Conservation (phyloP, 257 asterid species). For the Lycium barbarum region DNA sequence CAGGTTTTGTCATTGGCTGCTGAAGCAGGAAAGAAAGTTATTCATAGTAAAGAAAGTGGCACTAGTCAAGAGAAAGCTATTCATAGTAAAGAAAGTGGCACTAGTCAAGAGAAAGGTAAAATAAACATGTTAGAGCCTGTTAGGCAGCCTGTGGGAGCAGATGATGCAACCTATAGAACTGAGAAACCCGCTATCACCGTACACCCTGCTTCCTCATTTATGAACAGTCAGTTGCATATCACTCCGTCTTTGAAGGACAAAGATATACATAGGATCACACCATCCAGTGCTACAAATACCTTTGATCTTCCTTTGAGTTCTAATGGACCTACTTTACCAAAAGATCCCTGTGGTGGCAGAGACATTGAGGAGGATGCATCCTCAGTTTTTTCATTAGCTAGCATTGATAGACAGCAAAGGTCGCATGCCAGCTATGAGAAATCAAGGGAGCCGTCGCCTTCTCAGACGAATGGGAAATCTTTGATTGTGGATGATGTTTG, state of each 20-base stretch:
- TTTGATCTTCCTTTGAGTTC: constrained; percentile 46
- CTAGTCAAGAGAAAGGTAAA: constrained; percentile 46
- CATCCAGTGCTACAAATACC: constrained; percentile 40
- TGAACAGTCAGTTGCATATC: constrained; percentile 46
- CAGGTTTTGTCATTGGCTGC: constrained; percentile 49
- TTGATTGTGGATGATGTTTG: constrained; percentile 36
- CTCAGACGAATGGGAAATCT: constrained; percentile 41
- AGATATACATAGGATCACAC: constrained; percentile 32
- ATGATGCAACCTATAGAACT: constrained; percentile 40
- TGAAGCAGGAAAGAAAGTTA: constrained; percentile 54
- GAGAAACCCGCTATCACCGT: constrained; percentile 42
- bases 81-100: constrained; percentile 46
- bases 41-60: constrained; percentile 47
- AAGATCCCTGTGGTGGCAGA: constrained; percentile 40
- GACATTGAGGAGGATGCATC: constrained; percentile 47
- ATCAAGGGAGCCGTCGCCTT: constrained; percentile 45
- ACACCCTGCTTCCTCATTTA: constrained; percentile 37
- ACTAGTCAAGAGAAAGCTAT: constrained; percentile 44
- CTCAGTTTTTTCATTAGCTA: constrained; percentile 59
- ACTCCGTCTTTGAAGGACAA: constrained; percentile 45
- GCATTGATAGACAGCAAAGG: constrained; percentile 55
- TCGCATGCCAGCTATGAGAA: constrained; percentile 49
- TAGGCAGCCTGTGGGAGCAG: constrained; percentile 44
- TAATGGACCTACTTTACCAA: constrained; percentile 45
- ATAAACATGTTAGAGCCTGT: constrained; percentile 40